phyloP scores from a whole-genome alignment of 2,329 filamentous ascomycete species.

The Colletotrichum falcatum region DNA sequence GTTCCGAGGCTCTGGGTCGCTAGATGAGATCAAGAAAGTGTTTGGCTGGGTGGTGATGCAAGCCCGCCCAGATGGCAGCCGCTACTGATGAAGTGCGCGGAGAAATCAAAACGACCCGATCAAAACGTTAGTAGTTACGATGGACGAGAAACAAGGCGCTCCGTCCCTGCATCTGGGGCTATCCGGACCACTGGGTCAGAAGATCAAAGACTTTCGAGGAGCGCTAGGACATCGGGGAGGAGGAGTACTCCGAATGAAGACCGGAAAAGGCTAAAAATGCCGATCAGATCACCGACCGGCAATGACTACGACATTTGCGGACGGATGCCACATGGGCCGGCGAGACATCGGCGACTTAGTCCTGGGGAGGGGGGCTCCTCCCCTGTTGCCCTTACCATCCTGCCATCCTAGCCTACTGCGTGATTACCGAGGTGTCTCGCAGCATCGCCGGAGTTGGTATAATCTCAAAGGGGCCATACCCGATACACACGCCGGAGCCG shows the following conservation, averaged over 20 bases:
- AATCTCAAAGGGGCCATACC: constrained; percentile 1
- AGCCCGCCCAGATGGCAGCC: constrained; percentile 11
- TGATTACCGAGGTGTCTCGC: constrained; percentile 19
- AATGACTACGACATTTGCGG: constrained; percentile 31
- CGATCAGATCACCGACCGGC: neutral
- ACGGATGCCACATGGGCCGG: constrained; percentile 33
- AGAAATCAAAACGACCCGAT: constrained; percentile 10
- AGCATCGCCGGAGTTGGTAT: constrained; percentile 35
- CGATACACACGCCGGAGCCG: neutral
- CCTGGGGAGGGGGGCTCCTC: neutral
- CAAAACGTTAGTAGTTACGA: constrained; percentile 1
- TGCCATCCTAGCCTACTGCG: neutral
- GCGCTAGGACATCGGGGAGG: constrained; percentile 25
- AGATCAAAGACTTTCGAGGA: constrained; percentile 22
- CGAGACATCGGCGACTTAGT: constrained; percentile 3
- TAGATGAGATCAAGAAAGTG: neutral
- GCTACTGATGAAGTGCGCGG: constrained; percentile 23
- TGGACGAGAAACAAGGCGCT: constrained; percentile 1
- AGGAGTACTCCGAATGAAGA: constrained; percentile 10
- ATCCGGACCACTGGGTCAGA: constrained; percentile 4
- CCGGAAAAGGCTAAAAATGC: constrained; percentile 33
- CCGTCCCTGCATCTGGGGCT: constrained; percentile 2
- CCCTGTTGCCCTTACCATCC: neutral
- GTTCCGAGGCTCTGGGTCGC: neutral
- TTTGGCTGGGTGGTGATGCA: constrained; percentile 10